A percentile compares a stretch with the other conserved stretches of the same genome.
Evolutionary conservation across 345 rosid species (phyloP).

Genomic region (Populus alba): DNA sequence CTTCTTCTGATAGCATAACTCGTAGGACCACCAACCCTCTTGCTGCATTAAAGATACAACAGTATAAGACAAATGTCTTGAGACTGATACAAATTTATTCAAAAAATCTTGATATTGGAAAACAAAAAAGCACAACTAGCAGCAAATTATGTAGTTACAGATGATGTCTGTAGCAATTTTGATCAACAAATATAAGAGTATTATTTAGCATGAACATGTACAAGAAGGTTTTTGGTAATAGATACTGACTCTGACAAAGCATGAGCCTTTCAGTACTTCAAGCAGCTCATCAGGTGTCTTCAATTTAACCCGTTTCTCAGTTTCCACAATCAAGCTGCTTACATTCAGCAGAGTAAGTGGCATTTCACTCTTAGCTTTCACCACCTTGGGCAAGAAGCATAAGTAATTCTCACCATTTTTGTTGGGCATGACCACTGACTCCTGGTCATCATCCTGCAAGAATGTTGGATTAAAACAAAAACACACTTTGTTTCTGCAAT

Average conservation of each 20-base stretch:
- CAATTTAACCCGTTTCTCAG: constrained; percentile 61
- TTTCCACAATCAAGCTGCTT: constrained; percentile 77
- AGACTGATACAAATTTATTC: neutral
- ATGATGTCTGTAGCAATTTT: neutral
- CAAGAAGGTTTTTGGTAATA: neutral
- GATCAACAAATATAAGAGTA: neutral
- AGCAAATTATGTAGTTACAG: neutral
- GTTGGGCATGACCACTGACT: constrained; percentile 62
- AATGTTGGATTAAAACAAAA: constrained; percentile 1
- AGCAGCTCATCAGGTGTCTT: constrained; percentile 92
- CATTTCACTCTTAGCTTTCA: constrained; percentile 51
- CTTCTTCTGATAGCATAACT: constrained; percentile 64
- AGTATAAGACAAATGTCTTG: neutral
- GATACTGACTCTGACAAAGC: constrained; percentile 61
- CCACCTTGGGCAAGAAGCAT: constrained; percentile 86
- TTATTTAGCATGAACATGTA: constrained; percentile 7
- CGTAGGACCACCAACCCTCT: constrained; percentile 99
- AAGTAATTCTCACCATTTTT: constrained; percentile 56
- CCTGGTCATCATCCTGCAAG: constrained; percentile 70
- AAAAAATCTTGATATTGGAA: neutral
- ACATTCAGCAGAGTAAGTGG: constrained; percentile 46
- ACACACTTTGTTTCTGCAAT: neutral
- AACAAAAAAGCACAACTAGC: neutral
- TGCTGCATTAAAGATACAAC: constrained; percentile 48
- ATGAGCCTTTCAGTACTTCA: constrained; percentile 54